Evolutionary conservation across 306 rosid species (phyloP), one percentile per base, ranked within the genome.

Genomic region (Castanea crenata): DNA sequence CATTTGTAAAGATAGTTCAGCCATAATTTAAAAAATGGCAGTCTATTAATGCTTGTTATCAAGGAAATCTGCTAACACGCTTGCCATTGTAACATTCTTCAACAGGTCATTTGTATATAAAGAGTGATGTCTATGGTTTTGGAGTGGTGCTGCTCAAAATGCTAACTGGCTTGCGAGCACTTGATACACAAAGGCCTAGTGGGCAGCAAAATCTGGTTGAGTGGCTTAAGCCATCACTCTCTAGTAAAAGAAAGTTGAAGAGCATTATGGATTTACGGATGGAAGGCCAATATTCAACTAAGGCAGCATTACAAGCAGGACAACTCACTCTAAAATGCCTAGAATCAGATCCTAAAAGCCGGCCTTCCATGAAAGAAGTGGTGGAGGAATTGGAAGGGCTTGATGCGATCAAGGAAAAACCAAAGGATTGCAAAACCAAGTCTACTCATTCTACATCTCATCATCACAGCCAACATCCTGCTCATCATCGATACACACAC

Each of bases 331-430:
- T 88, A 13, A 86, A 91, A 65, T 94, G 97, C 85, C 75, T 92
- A 49, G 87, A 79, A 57, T 51, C 74, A 1, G 89, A 91, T 12
- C 99, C 89, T 23, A 88, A 69, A 71, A 52, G 46, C 23, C 97
- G 99, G 4, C 99, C 99, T 35, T 85, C 92, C 46, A 94, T 92
- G 99, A 84, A 83, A 68, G 91, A 87, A 58, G 95, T 94, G 21
- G 38, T 90, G 27, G 91, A 78, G 71, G 71, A 78, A 19, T 74
- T 94, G 82, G 94, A 91, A 81, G 25, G 25, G 76, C 84, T 94
- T 21, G 79, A 86, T 72, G 84, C 88, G 54, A 79, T 86, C 62
- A 80, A 83, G 16, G 75, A 21, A 56, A 74, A 73, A 21, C 86
- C 65, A 41, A 91, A 86, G 75, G 54, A 21, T 62, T 54, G 71